These are phyloP conservation scores for Podospora fimiseda DNA, from an alignment of 495 filamentous ascomycete genomes.

Conservation along the genomic window DNA sequence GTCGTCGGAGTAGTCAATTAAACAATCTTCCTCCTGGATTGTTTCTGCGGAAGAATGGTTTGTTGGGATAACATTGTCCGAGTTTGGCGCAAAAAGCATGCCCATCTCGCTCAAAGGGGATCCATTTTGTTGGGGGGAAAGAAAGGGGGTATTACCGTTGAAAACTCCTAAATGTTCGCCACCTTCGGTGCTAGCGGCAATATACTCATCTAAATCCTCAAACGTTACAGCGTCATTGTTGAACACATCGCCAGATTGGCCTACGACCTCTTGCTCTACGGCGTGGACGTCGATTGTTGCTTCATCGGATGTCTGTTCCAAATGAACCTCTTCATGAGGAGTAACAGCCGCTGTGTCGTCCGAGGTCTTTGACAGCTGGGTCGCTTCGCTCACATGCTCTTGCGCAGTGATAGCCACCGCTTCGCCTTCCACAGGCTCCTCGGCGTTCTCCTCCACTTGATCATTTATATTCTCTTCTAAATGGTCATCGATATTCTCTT, in stretches of 20 bases:
- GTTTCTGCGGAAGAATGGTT: too few species aligned
- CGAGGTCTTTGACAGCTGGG: too few species aligned
- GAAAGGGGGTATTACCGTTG: slow-evolving; percentile 23
- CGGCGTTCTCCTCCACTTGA: background rate
- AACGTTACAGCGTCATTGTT: background rate
- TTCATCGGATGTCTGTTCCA: too few species aligned
- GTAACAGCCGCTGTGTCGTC: too few species aligned
- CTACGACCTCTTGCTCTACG: background rate
- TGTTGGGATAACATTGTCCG: too few species aligned
- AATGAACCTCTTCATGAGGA: too few species aligned
- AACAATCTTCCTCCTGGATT: slow-evolving; percentile 6
- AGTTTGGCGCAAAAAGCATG: background rate
- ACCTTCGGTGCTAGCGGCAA: background rate
- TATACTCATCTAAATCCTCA: background rate
- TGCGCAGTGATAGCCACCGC: too few species aligned
- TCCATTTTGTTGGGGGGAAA: slow-evolving; percentile 2
- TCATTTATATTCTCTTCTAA: background rate
- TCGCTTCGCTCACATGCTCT: background rate
- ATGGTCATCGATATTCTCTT: background rate
- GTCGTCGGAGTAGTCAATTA: slow-evolving; percentile 18
- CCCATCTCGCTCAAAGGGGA: background rate
- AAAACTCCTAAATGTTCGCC: slow-evolving; percentile 5
- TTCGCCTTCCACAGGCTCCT: background rate
- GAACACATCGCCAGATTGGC: background rate
- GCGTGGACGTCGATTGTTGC: too few species aligned